Evolutionary conservation across 176 grass and related monocot species (phyloP).

Genomic region (Cenchrus purpureus): DNA sequence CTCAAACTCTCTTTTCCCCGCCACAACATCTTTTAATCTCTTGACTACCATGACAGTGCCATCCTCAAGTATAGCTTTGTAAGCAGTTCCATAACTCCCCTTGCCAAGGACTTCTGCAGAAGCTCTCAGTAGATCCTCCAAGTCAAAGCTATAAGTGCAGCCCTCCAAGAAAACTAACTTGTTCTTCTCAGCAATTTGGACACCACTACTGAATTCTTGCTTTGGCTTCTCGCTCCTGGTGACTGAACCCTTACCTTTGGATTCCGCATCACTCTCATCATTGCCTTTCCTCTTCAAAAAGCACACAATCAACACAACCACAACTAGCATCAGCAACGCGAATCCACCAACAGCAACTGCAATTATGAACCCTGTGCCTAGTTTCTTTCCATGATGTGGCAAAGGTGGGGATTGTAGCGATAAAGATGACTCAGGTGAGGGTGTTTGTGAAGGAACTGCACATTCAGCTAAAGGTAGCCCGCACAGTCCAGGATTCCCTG

Average conservation of each 20-base stretch:
- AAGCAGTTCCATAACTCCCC: constrained; percentile 90
- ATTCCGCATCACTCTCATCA: constrained; percentile 41
- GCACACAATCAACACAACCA: constrained; percentile 64
- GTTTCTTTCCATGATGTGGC: constrained; percentile 50
- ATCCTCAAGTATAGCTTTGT: constrained; percentile 91
- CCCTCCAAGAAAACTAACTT: constrained; percentile 92
- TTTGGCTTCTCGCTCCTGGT: constrained; percentile 71
- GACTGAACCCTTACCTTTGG: constrained; percentile 41
- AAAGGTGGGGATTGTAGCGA: constrained; percentile 10
- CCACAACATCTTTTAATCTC: constrained; percentile 80
- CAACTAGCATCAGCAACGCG: constrained; percentile 60
- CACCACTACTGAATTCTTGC: constrained; percentile 78
- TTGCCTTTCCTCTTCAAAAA: constrained; percentile 64
- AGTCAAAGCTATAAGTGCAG: constrained; percentile 90
- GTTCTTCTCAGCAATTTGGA: constrained; percentile 81
- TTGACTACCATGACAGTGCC: constrained; percentile 91
- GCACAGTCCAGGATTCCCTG: constrained; percentile 77
- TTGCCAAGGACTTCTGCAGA: constrained; percentile 99
- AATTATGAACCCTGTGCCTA: constrained; percentile 72
- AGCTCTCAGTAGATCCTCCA: constrained; percentile 93
- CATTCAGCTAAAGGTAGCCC: constrained; percentile 79
- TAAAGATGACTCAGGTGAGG: constrained; percentile 46
- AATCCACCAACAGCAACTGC: constrained; percentile 81
- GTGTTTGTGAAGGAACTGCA: constrained; percentile 52
- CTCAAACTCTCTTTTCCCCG: constrained; percentile 93